These are phyloP conservation scores for Blastomyces parvus DNA, from an alignment of 2,329 filamentous ascomycete species.

Conservation along the genomic window DNA sequence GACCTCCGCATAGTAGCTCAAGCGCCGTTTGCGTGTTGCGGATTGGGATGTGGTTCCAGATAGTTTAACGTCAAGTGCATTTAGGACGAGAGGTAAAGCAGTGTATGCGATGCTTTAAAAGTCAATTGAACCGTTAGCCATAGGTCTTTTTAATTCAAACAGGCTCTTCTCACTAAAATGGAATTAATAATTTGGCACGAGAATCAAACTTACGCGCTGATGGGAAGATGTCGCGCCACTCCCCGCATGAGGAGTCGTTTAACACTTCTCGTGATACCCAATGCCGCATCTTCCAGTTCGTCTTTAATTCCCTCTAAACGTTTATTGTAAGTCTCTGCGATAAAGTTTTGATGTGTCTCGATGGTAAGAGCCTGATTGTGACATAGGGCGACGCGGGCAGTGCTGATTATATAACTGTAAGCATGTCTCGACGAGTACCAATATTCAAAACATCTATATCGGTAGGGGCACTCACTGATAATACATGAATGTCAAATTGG, in stretches of 20 bases:
- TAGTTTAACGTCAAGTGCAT: conserved; percentile 33
- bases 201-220: conserved; percentile 36
- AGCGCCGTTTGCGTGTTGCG: conserved; percentile 36
- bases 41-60: conserved; percentile 29
- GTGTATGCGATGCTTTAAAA: conserved; percentile 25
- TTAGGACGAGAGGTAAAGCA: conserved; percentile 30
- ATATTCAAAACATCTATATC: background rate
- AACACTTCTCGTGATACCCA: conserved; percentile 38
- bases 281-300: conserved; percentile 39
- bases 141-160: background rate
- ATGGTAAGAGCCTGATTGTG: conserved; percentile 42
- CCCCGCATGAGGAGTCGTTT: conserved; percentile 41
- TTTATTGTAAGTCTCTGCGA: conserved; percentile 34
- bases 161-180: background rate
- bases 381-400: conserved; percentile 37
- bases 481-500: conserved; percentile 44
- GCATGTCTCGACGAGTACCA: background rate
- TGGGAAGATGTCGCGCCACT: conserved; percentile 40
- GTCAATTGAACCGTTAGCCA: background rate
- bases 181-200: background rate
- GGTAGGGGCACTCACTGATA: conserved; percentile 37
- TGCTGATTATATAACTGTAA: conserved; percentile 22
- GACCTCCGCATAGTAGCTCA: conserved; percentile 39
- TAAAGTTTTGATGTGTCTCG: conserved; percentile 28
- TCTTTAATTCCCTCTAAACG: conserved; percentile 23